Conservation (phyloP, 257 asterid genomes). For the Solanum medicagineum region DNA sequence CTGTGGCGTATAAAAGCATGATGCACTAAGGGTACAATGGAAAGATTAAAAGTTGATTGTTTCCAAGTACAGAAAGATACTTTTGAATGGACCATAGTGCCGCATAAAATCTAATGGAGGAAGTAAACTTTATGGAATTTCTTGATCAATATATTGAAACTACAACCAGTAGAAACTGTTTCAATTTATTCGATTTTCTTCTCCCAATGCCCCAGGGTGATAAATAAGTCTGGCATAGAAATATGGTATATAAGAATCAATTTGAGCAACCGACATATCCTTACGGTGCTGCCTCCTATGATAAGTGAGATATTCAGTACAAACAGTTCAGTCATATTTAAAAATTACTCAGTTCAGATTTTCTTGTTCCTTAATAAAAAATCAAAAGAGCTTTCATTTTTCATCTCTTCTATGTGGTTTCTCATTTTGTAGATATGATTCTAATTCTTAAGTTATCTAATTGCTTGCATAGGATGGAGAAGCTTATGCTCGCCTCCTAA, state of each 20-base stretch:
- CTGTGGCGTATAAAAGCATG: neutral
- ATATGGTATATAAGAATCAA: neutral
- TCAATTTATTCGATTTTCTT: neutral
- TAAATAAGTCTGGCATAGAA: neutral
- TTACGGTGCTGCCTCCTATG: neutral
- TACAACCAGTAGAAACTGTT: neutral
- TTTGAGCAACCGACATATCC: neutral
- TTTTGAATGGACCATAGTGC: neutral
- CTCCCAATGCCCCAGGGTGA: neutral
- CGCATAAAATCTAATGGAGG: neutral
- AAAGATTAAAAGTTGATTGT: neutral
- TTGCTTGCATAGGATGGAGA: slow-evolving; percentile 66
- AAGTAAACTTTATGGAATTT: neutral
- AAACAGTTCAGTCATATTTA: neutral
- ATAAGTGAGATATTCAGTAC: neutral
- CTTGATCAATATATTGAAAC: neutral
- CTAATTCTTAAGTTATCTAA: slow-evolving; percentile 1
- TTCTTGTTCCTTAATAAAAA: neutral
- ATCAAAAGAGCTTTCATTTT: neutral
- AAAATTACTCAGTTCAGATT: neutral
- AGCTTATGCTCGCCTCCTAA: slow-evolving; percentile 85
- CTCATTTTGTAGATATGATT: neutral
- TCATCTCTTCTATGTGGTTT: neutral
- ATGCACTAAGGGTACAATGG: neutral
- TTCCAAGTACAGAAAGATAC: neutral